Base-by-base conservation (phyloP, 2,329 filamentous ascomycete genomes). In the Diaporthe citrichinensis region DNA sequence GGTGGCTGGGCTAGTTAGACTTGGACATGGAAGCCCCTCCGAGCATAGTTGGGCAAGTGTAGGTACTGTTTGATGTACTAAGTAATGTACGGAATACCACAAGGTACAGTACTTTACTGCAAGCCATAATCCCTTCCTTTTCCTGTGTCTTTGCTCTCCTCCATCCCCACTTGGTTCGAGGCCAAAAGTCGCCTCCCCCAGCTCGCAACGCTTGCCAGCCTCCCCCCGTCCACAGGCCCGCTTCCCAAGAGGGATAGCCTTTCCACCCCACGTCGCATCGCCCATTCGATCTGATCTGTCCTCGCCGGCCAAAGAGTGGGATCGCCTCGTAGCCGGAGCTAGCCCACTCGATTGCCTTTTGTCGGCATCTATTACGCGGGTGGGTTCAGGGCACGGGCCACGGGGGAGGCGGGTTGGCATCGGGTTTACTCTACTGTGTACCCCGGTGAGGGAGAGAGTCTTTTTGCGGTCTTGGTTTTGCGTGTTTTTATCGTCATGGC, bases 281-380 rank as follows among this genome's bases (percentile, higher is more conserved):
- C 65, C 46, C 46, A 51, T 53, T 53, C 65, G 65, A 68, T 68
- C 65, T 68, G 65, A 68, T 68, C 65, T 68, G 65, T 68, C 65
- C 65, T 53, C 46, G 65, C 46, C 65, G 46, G 65, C 46, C 46
- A 51, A 39, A 41, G 46, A 53, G 65, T 68, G 65, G 65, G 65
- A 68, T 68, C 65, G 65, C 34, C 65, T 68, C 23, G 65, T 39
- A 68, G 65, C 46, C 46, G 46, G 23, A 53, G 44, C 65, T 68
- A 68, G 46, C 65, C 46, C 34, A 20, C 46, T 68, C 65, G 46
- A 68, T 68, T 68, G 23, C 65, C 65, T 68, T 68, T 65, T 51
- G 46, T 68, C 65, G 65, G 65, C 65, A 53, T 39, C 46, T 68
- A 12, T 68, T 68, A 68, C 46, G 46, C 65, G 65, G 65, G 46